These are phyloP conservation scores for Litsea cubeba DNA, from an alignment of 164 flowering plant species.

Conservation along the genomic window DNA sequence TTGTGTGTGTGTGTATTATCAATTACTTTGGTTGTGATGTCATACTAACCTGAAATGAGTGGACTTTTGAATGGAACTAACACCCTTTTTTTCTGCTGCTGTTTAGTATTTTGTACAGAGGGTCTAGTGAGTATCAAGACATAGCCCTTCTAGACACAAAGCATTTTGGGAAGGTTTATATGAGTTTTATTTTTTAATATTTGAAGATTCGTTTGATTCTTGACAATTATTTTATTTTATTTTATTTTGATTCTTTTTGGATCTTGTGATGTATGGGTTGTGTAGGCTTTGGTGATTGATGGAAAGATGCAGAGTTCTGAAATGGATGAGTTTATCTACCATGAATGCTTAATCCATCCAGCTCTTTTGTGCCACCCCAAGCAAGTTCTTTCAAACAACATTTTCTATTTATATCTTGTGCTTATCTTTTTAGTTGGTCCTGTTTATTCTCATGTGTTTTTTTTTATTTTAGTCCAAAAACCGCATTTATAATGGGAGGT, in stretches of 20 bases:
- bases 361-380: slow-evolving; percentile 64
- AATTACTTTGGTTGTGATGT: too few relatives aligned
- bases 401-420: neutral
- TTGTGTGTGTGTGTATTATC: too few relatives aligned
- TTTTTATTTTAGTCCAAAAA: slow-evolving; percentile 52
- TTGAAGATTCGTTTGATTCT: neutral
- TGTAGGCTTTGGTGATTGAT: slow-evolving; percentile 73
- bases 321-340: slow-evolving; percentile 74
- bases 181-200: neutral
- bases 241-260: neutral
- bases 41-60: too few relatives aligned
- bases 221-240: neutral
- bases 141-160: slow-evolving; percentile 80
- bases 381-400: slow-evolving; percentile 24
- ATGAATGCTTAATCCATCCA: slow-evolving; percentile 84
- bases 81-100: neutral
- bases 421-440: neutral
- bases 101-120: slow-evolving; percentile 54
- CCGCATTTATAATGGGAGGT: slow-evolving; percentile 87
- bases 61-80: neutral
- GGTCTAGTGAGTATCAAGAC: slow-evolving; percentile 63
- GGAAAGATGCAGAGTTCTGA: slow-evolving; percentile 97
- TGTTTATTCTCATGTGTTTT: neutral
- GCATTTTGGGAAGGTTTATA: slow-evolving; percentile 67
- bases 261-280: neutral